Conservation (phyloP, 305 asterid species). For the Lippia alba region DNA sequence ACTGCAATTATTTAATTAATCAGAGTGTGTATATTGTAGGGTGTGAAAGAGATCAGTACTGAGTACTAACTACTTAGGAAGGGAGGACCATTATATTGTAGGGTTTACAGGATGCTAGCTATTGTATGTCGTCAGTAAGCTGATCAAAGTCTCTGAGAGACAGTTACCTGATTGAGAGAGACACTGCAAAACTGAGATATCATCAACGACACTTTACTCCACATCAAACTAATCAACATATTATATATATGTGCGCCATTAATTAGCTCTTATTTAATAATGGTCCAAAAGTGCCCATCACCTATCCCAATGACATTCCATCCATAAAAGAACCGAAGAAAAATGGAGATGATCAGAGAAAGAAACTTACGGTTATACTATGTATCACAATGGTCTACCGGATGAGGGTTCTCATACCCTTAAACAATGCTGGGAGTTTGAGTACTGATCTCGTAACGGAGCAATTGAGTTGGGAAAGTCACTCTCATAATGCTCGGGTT, state of each 20-base stretch:
- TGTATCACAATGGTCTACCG: no score
- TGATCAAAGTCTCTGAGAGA: constrained; percentile 45
- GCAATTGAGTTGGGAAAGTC: no score
- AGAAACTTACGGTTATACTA: neutral
- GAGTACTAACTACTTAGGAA: neutral
- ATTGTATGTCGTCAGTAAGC: constrained; percentile 37
- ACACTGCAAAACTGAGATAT: constrained; percentile 38
- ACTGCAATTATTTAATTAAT: constrained; percentile 20
- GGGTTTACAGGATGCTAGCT: constrained; percentile 4
- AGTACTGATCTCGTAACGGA: no score
- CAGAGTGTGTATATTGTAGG: constrained; percentile 2
- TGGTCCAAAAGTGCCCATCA: constrained; percentile 32
- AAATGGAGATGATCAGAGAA: neutral
- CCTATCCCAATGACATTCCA: constrained; percentile 45
- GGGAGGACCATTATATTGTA: neutral
- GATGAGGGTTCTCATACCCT: no score
- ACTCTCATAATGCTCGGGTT: no score
- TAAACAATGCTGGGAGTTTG: no score
- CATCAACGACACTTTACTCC: neutral
- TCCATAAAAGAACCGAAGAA: neutral
- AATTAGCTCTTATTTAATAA: constrained; percentile 11
- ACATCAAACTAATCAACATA: constrained; percentile 47
- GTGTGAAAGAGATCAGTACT: neutral
- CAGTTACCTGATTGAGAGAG: constrained; percentile 55
- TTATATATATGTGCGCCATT: no score